These are phyloP conservation scores for Pilobolus umbonatus DNA, from an alignment of 192 early-diverging fungal species.

Conservation along the genomic window DNA sequence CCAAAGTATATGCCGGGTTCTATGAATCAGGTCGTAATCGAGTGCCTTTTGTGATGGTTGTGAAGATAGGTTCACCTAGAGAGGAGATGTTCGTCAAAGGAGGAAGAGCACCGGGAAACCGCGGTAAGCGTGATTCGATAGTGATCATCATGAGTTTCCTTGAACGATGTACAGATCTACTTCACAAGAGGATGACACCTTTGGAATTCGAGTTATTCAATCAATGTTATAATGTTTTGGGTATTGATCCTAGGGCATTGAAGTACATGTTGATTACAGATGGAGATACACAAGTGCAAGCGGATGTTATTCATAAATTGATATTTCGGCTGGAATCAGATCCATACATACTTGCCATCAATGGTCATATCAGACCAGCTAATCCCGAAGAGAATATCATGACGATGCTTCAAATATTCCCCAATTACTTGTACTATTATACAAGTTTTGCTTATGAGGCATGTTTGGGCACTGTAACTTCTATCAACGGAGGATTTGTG, in stretches of 20 bases:
- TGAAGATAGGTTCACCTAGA: conserved; percentile 57
- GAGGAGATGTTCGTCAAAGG: conserved; percentile 26
- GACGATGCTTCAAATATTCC: conserved; percentile 66
- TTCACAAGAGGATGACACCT: conserved; percentile 58
- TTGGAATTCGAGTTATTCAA: conserved; percentile 68
- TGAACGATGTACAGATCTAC: conserved; percentile 58
- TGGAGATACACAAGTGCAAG: conserved; percentile 61
- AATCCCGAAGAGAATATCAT: conserved; percentile 60
- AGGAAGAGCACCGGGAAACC: conserved; percentile 51
- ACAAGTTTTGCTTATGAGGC: conserved; percentile 61
- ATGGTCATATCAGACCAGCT: conserved; percentile 62
- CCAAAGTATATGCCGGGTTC: conserved; percentile 66
- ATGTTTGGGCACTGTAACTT: conserved; percentile 57
- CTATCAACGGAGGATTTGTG: conserved; percentile 61
- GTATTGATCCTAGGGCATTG: conserved; percentile 58
- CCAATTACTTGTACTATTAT: conserved; percentile 60
- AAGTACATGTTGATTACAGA: conserved; percentile 65
- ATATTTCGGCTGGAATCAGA: conserved; percentile 53
- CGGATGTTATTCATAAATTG: conserved; percentile 46
- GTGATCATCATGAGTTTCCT: conserved; percentile 82
- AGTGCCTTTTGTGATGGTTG: conserved; percentile 58
- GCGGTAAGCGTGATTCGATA: conserved; percentile 89
- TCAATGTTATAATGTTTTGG: conserved; percentile 56
- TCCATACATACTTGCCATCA: conserved; percentile 54
- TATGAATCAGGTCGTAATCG: conserved; percentile 46